Base-by-base conservation (phyloP, 2,329 filamentous ascomycete species). In the Myriosclerotinia duriaeana region DNA sequence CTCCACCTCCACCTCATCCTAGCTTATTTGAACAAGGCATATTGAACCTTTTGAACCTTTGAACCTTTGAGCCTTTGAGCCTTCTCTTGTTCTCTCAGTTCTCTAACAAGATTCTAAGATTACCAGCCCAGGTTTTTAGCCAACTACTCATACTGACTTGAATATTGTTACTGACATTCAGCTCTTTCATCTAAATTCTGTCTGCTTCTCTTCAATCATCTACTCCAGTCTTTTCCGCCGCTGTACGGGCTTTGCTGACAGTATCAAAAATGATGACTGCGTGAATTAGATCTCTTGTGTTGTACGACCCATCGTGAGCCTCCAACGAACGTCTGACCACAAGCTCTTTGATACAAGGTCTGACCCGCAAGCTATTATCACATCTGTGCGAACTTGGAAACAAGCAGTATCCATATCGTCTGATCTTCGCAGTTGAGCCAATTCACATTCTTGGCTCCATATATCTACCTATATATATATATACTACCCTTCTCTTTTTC, bases 221-320 rank as follows among this genome's bases (percentile, higher is more conserved):
- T 36, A 53, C 50, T 5, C 53, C 46, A 54, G 53, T 30, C 26
- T 60, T 34, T 36, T 36, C 34, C 46, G 53, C 46, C 46, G 46
- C 46, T 52, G 63, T n/a, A 20, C n/a, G 14, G 44, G 36, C 42
- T 46, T 65, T 54, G 55, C 70, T 70, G 66, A 71, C 69, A 58
- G 54, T 59, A 67, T 53, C 54, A 36, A 64, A n/a, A 58, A 58
- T 48, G 54, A 68, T 64, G 58, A 46, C 58, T 66, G 26, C 30
- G 46, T 46, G 58, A 55, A 66, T 5, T 63, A 60, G 30, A 46
- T 44, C 44, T 61, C 65, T 62, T 54, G 58, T 46, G 30, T 59
- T 65, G 64, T 56, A 59, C 61, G 30, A 65, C 68, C 55, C 65
- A 58, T 67, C 53, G 64, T 66, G 66, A 71, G 69, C 65, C 69